Evolutionary conservation across 768 basidiomycete genomes (phyloP), one percentile per base, ranked within the genome.

Genomic region (Rhodotorula graminis): DNA sequence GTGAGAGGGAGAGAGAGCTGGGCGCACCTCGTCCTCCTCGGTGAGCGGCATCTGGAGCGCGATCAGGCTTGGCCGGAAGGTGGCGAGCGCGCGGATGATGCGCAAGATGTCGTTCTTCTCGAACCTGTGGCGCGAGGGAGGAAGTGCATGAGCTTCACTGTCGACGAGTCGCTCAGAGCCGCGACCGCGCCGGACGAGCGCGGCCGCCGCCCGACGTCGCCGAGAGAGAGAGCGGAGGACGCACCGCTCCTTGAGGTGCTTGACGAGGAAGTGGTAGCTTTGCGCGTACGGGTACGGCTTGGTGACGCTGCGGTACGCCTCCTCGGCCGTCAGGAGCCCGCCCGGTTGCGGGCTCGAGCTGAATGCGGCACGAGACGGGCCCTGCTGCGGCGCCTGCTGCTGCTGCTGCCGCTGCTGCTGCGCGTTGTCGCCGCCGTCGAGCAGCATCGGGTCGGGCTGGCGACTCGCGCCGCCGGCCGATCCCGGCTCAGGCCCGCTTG

Each of bases 21-120:
- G 44, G 12, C 73, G 18, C 5, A 95, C 86, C 81, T 97, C 95
- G 82, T 98, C 95, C 77, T 96, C 93, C 69, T 93, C 87, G 27
- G 92, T 90, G 80, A 98, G 84, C 42, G 95, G 93, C 94, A 97
- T 96, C 86, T 97, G 94, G 64, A 98, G 83, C 40, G 95, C 95
- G 78, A 98, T 98, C 67, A 98, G 85, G 69, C 92, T 94, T n/a
- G 95, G 95, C 67, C 95, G 86, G 80, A 93, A 94, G 50, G 95
- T 91, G 29, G 95, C 94, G 67, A 98, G 84, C 42, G 94, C 92
- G 65, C 93, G 89, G 57, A 97, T 93, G 76, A 98, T 89, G 69
- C 93, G 91, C 56, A 98, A 82, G 72, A 94, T 92, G 79, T 96
- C 93, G 81, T 91, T 91, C 84, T 95, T 97, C 81, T 95, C 93